Conservation (phyloP, 129 eudicot species). For the Artemisia argyi region DNA sequence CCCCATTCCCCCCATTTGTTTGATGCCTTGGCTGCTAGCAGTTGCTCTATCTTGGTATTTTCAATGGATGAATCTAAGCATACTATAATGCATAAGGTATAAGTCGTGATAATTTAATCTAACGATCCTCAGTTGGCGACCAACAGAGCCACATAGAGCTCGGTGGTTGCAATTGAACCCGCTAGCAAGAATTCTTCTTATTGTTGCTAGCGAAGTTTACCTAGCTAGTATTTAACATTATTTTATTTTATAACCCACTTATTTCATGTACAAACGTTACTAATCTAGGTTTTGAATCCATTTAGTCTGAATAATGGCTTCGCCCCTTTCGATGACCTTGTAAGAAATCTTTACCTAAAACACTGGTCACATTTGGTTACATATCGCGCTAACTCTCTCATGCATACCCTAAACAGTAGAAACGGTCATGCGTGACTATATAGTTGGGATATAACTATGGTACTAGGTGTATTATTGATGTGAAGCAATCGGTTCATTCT, state of each 20-base stretch:
- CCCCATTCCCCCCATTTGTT: conserved; percentile 34
- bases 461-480: conserved; percentile 19
- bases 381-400: background rate
- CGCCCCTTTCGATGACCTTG: background rate
- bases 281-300: too few species aligned
- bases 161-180: too few species aligned
- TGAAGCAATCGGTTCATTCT: conserved; percentile 14
- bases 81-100: background rate
- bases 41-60: conserved; percentile 17
- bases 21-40: conserved; percentile 35
- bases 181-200: too few species aligned
- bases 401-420: background rate
- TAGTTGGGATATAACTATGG: conserved; percentile 21
- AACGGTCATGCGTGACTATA: conserved; percentile 22
- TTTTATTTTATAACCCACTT: too few species aligned
- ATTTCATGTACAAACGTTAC: too few species aligned
- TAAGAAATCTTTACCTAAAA: conserved; percentile 3
- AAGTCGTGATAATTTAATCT: background rate
- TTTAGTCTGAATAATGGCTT: too few species aligned
- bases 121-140: background rate
- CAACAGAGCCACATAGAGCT: too few species aligned
- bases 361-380: background rate
- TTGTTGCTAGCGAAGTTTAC: too few species aligned
- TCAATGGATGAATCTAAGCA: conserved; percentile 6
- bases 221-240: too few species aligned